These are phyloP conservation scores for Mycena epipterygia DNA, from an alignment of 768 basidiomycete genomes.

Conservation along the genomic window DNA sequence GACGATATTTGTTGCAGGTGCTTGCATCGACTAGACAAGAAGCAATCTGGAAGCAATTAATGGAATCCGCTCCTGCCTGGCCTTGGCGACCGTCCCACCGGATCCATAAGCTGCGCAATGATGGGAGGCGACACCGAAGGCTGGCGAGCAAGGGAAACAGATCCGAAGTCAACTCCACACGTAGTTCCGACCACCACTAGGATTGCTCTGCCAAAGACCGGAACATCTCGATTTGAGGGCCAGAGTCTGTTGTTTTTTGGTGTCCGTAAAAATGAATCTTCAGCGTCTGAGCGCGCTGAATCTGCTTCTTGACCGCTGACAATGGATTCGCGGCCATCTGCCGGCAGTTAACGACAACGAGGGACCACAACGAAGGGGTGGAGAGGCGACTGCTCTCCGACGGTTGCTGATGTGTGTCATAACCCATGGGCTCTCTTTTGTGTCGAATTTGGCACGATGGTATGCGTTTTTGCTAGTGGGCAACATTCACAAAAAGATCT, in stretches of 20 bases:
- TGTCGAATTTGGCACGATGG: neutral
- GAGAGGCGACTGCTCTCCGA: slow-evolving; percentile 11
- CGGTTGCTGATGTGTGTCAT: slow-evolving; percentile 2
- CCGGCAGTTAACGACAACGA: neutral
- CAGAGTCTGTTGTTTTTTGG: neutral
- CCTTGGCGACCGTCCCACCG: neutral
- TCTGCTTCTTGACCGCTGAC: neutral
- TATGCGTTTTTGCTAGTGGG: neutral
- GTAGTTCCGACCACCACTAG: neutral
- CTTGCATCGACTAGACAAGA: neutral
- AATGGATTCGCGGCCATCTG: neutral
- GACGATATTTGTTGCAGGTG: neutral
- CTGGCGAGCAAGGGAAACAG: neutral
- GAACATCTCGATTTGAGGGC: neutral
- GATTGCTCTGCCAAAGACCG: neutral
- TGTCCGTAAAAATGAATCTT: neutral
- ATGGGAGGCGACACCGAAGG: neutral
- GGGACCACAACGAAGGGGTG: slow-evolving; percentile 10
- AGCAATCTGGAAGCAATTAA: neutral
- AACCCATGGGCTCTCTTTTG: slow-evolving; percentile 12
- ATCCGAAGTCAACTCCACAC: neutral
- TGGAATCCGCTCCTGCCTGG: neutral
- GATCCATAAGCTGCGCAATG: neutral
- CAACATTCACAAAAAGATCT: slow-evolving; percentile 4
- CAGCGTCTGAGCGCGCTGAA: neutral